Evolutionary conservation across 345 rosid species (phyloP).

Genomic region (Durio zibethinus): DNA sequence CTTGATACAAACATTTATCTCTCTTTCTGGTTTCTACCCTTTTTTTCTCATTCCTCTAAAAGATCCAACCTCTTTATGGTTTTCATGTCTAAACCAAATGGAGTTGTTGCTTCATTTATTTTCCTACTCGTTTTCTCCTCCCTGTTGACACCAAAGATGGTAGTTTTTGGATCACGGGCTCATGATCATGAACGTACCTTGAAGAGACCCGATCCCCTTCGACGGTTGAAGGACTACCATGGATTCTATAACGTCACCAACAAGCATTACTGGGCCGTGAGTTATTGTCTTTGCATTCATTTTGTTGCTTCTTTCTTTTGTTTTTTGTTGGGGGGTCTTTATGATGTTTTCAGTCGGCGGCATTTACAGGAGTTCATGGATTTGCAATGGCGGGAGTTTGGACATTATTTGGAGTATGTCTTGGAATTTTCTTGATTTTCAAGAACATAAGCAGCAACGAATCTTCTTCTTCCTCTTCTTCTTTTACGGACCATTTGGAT

Average conservation of each 20-base stretch:
- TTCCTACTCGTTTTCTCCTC: conserved; percentile 37
- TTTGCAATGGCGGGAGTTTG: conserved; percentile 53
- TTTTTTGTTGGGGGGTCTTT: background rate
- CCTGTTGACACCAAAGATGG: conserved; percentile 1
- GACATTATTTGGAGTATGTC: conserved; percentile 45
- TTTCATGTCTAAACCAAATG: conserved; percentile 26
- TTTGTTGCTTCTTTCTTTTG: background rate
- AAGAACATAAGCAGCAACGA: conserved; percentile 22
- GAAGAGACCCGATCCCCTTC: conserved; percentile 60
- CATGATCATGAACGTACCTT: conserved; percentile 25
- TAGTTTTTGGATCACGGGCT: conserved; percentile 18
- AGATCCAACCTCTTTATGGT: background rate
- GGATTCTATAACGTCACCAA: conserved; percentile 50
- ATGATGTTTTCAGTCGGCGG: conserved; percentile 56
- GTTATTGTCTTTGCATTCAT: conserved; percentile 17
- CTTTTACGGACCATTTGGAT: conserved; percentile 19
- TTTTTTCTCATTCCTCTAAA: background rate
- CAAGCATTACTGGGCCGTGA: conserved; percentile 75
- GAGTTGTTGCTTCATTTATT: conserved; percentile 25
- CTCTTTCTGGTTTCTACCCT: background rate
- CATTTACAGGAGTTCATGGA: conserved; percentile 73
- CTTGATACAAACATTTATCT: conserved; percentile 2
- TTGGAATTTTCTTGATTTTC: conserved; percentile 34
- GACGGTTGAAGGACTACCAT: conserved; percentile 41
- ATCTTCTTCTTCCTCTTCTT: conserved; percentile 25